Evolutionary conservation across 2,329 filamentous ascomycete genomes (phyloP), one percentile per base, ranked within the genome.

Genomic region (Colletotrichum trifolii): DNA sequence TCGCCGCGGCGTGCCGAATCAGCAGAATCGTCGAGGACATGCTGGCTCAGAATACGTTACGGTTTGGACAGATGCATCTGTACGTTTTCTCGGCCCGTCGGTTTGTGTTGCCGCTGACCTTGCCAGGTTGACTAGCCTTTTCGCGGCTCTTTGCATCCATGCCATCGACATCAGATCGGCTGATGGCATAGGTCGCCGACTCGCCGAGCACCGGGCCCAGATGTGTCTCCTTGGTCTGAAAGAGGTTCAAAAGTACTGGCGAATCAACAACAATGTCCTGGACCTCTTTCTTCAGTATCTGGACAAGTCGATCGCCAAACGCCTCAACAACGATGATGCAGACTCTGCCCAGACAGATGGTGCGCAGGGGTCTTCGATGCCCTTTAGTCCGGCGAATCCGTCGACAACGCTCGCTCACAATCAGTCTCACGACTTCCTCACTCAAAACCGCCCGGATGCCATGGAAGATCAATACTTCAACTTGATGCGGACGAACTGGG

Each of bases 181-280:
- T 25, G 71, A 68, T 8, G 76, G 74, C 33, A 73, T 78, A 11
- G 69, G 74, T 7, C 71, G 75, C 33, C 69, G 75, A 3, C 74
- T 79, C 8, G 76, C 77, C 34, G 75, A 78, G 55, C 74, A 78
- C 62, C 71, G 76, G 15, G 77, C 77, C 1, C 76, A 78, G 39
- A 74, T 77, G 66, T 79, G 76, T 42, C 74, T 78, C 2, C 68
- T 79, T 3, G 76, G 76, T 4, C 70, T 79, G 2, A 74, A 78
- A 45, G 77, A 78, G 65, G 72, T 79, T 0, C 75, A 78, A 34
- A 77, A 77, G n/a, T 78, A 78, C 67, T 79, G 76, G 77, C 70
- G 74, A 15, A 77, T 78, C 64, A 79, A 79, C 70, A 78, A 77
- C 67, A 77, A 76, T 39, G 70, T 78, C 1, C 71, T 79, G 6